Evolutionary conservation across 2,329 filamentous ascomycete species (phyloP).

Genomic region (Pseudocercospora fijiensis): DNA sequence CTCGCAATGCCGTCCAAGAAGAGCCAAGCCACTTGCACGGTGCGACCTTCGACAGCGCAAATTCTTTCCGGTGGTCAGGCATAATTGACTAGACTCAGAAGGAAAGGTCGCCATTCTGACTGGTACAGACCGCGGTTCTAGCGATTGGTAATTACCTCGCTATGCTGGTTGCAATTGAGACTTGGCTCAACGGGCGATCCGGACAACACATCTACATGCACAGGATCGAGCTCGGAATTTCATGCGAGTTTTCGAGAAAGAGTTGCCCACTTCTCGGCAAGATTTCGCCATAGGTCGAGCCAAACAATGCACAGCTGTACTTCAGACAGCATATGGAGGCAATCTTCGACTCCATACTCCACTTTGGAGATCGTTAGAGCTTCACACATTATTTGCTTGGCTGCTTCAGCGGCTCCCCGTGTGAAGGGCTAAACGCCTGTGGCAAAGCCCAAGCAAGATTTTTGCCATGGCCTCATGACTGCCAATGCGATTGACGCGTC

Average conservation of each 20-base stretch:
- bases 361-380: background rate
- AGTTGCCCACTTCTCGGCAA: background rate
- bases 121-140: background rate
- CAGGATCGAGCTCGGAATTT: background rate
- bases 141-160: background rate
- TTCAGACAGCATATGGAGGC: background rate
- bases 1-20: background rate
- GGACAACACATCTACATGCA: slow-evolving; percentile 2
- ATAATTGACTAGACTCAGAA: background rate
- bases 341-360: background rate
- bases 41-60: background rate
- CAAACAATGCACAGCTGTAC: background rate
- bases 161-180: background rate
- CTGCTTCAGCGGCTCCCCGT: background rate
- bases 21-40: background rate
- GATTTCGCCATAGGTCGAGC: background rate
- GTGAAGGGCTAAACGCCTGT: background rate
- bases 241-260: background rate
- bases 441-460: background rate
- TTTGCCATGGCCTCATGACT: background rate
- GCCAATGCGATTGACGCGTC: slow-evolving; percentile 9
- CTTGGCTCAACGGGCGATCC: background rate
- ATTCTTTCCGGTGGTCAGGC: background rate
- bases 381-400: background rate
- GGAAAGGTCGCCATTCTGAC: background rate